Evolutionary conservation across 2,329 filamentous ascomycete species (phyloP).

Genomic region (Byssothecium circinans): DNA sequence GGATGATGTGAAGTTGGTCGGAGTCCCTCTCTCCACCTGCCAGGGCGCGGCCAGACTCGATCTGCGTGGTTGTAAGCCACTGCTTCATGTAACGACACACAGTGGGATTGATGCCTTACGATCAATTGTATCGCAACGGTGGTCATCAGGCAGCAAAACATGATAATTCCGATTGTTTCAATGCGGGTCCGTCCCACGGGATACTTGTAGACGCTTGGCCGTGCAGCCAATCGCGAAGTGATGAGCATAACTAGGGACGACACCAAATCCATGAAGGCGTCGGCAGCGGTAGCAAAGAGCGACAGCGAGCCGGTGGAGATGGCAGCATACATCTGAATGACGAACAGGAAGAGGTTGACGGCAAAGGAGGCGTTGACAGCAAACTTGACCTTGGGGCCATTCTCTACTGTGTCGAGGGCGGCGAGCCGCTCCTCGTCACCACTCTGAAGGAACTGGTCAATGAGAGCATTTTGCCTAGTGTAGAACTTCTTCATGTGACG

Average conservation of each 20-base stretch:
- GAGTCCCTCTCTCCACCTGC: slow-evolving; percentile 48
- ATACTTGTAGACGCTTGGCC: slow-evolving; percentile 64
- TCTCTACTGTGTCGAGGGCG: slow-evolving; percentile 54
- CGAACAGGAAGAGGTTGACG: slow-evolving; percentile 53
- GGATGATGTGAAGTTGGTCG: slow-evolving; percentile 55
- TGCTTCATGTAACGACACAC: slow-evolving; percentile 1
- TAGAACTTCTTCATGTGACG: slow-evolving; percentile 48
- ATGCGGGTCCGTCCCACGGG: slow-evolving; percentile 65
- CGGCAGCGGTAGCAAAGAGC: slow-evolving; percentile 66
- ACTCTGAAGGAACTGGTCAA: slow-evolving; percentile 56
- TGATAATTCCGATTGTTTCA: slow-evolving; percentile 66
- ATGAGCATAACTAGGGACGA: slow-evolving; percentile 65
- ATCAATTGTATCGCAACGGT: slow-evolving; percentile 66
- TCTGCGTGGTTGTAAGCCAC: slow-evolving; percentile 37
- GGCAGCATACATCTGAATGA: slow-evolving; percentile 62
- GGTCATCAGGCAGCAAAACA: slow-evolving; percentile 68
- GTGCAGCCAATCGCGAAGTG: slow-evolving; percentile 61
- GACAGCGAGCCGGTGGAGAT: slow-evolving; percentile 62
- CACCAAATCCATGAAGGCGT: slow-evolving; percentile 67
- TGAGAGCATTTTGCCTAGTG: slow-evolving; percentile 44
- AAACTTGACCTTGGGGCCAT: slow-evolving; percentile 46
- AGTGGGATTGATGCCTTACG: slow-evolving; percentile 42
- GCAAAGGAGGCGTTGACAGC: slow-evolving; percentile 43
- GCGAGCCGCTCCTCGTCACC: slow-evolving; percentile 58
- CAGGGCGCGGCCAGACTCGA: slow-evolving; percentile 60